Evolutionary conservation across 257 asterid genomes (phyloP).

Genomic region (Perilla frutescens): DNA sequence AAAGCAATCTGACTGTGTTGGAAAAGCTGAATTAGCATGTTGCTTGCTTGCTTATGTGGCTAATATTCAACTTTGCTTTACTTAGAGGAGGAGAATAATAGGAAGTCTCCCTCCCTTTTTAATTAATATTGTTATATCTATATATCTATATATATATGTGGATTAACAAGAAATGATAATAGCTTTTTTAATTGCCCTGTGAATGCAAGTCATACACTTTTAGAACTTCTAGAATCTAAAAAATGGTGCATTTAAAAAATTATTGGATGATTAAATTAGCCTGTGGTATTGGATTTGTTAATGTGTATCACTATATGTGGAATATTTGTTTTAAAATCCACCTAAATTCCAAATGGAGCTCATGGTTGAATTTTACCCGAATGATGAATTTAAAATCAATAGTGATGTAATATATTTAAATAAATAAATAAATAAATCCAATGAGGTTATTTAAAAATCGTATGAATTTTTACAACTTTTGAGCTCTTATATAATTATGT

Average conservation of each 20-base stretch:
- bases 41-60: constrained; percentile 47
- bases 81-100: constrained; percentile 36
- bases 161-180: neutral
- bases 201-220: neutral
- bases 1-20: constrained; percentile 40
- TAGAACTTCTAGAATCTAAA: constrained; percentile 4
- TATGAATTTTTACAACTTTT: no score
- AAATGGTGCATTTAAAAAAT: neutral
- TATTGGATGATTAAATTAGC: neutral
- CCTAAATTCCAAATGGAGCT: no score
- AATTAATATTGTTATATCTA: neutral
- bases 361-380: no score
- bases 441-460: no score
- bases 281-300: no score
- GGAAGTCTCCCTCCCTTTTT: constrained; percentile 33
- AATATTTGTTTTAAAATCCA: no score
- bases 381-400: no score
- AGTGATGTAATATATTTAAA: no score
- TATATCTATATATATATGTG: neutral
- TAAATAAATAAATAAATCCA: no score
- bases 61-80: constrained; percentile 46
- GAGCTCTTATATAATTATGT: no score
- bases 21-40: constrained; percentile 43
- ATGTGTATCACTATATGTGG: no score
- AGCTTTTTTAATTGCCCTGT: neutral